Base-by-base conservation (phyloP, 2,329 filamentous ascomycete species). In the Drechslerella dactyloides region DNA sequence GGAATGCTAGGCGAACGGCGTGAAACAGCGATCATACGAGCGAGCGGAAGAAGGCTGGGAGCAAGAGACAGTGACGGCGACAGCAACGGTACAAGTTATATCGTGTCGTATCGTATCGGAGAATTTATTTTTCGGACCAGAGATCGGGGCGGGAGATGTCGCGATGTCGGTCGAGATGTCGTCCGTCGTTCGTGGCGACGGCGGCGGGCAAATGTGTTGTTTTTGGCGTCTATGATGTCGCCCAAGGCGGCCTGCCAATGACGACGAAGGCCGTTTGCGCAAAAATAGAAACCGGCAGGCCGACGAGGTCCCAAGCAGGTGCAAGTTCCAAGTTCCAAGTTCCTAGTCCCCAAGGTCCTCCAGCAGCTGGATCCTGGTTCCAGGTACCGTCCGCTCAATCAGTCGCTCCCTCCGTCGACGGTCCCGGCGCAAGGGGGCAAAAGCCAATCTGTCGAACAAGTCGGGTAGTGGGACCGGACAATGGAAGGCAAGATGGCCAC, bases 51-150 rank as follows among this genome's bases (percentile, higher is more conserved):
- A 42, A 48, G 54, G 54, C 8, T 24, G 42, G 35, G 27, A 33
- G 27, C 27, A 8, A 33, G 27, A 33, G 27, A 33, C 27, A 33
- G 23, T 33, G 21, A 27, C 33, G 15, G 37, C 37, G 24, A 24
- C 37, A 21, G 55, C 53, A 52, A 64, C 60, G 52, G 55, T 21
- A 59, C n/a, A n/a, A n/a, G n/a, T n/a, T n/a, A n/a, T n/a, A n/a
- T n/a, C n/a, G n/a, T n/a, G n/a, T n/a, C n/a, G n/a, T n/a, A n/a
- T n/a, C n/a, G n/a, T n/a, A n/a, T n/a, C n/a, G n/a, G n/a, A n/a
- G n/a, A n/a, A n/a, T n/a, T n/a, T n/a, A n/a, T n/a, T n/a, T n/a
- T n/a, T n/a, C n/a, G n/a, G n/a, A n/a, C n/a, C n/a, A n/a, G n/a
- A n/a, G n/a, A n/a, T n/a, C n/a, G n/a, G n/a, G n/a, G n/a, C n/a